Evolutionary conservation across 2,329 filamentous ascomycete species (phyloP).

Genomic region (Rhexocercosporidium sp.): DNA sequence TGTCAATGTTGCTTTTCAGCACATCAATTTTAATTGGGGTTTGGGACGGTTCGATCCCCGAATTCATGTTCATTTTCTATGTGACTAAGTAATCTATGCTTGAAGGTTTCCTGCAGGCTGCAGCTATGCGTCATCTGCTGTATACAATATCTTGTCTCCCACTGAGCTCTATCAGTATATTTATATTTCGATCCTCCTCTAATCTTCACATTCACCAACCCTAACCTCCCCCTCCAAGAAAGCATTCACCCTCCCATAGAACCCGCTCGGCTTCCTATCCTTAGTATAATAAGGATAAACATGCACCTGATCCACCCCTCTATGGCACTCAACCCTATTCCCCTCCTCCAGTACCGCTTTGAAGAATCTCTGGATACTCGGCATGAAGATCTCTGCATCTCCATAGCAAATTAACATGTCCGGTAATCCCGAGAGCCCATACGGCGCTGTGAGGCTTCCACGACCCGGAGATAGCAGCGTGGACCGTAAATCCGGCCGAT

Average conservation of each 20-base stretch:
- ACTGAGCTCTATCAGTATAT: no score
- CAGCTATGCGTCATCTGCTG: no score
- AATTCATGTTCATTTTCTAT: no score
- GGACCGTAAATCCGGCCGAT: neutral
- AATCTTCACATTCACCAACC: neutral
- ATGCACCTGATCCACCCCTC: conserved; percentile 7
- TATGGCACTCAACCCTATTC: conserved; percentile 3
- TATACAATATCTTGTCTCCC: no score
- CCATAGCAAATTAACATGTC: conserved; percentile 2
- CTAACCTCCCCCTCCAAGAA: neutral
- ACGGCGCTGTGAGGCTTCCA: neutral
- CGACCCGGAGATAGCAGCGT: neutral
- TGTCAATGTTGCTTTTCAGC: no score
- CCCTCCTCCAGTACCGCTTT: neutral
- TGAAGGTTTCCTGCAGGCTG: no score
- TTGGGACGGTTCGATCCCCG: no score
- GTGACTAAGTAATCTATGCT: no score
- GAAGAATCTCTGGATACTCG: neutral
- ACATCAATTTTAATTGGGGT: no score
- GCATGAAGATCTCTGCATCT: conserved; percentile 8
- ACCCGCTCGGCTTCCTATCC: neutral
- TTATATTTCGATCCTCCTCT: no score
- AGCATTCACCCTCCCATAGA: neutral
- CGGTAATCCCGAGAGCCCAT: neutral
- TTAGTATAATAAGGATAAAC: conserved; percentile 3